These are phyloP conservation scores for Malus sieversii DNA, from an alignment of 306 rosid genomes.

Conservation along the genomic window DNA sequence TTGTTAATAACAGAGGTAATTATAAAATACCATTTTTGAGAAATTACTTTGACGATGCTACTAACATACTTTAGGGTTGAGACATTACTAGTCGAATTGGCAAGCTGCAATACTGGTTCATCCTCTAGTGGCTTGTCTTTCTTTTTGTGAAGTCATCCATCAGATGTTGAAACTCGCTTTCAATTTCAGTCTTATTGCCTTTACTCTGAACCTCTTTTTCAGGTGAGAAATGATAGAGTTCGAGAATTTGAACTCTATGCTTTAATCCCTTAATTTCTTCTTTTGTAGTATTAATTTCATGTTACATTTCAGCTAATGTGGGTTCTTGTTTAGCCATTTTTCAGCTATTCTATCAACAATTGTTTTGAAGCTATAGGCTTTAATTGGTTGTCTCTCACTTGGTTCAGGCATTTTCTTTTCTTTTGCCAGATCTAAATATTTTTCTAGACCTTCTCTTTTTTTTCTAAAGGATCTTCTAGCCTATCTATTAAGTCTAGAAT, in stretches of 20 bases:
- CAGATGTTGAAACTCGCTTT: no score
- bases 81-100: rapidly evolving
- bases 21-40: background rate
- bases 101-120: background rate
- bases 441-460: no score
- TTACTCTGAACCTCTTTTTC: no score
- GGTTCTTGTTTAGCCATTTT: background rate
- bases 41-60: background rate
- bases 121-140: no score
- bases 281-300: background rate
- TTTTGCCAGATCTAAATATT: background rate
- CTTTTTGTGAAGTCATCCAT: no score
- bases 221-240: background rate
- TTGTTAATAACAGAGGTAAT: background rate
- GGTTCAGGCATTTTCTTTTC: background rate
- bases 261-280: background rate
- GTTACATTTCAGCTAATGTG: background rate
- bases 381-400: background rate
- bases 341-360: background rate
- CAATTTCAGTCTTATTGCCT: no score
- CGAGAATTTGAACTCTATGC: background rate
- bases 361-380: background rate
- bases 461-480: background rate
- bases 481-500: no score
- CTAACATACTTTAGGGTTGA: background rate